Conservation (phyloP, 2,329 filamentous ascomycete species). For the Diatrype stigma region DNA sequence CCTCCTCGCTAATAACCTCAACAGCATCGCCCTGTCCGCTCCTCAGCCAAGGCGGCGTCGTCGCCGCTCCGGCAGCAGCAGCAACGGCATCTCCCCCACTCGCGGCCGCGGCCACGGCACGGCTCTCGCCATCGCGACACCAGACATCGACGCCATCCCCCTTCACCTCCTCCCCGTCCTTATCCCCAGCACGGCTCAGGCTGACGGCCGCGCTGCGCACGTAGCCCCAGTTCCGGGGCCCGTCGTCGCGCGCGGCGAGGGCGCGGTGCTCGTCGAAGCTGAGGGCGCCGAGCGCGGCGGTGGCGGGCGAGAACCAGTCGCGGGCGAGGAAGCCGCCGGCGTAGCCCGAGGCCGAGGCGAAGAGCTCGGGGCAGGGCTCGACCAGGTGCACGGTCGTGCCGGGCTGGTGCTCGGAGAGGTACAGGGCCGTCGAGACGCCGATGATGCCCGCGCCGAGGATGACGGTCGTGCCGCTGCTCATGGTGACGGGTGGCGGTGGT, state of each 20-base stretch:
- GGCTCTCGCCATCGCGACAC: slow-evolving; percentile 60
- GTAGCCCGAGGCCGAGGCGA: slow-evolving; percentile 69
- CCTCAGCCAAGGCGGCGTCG: slow-evolving; percentile 54
- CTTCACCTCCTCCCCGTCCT: slow-evolving; percentile 24
- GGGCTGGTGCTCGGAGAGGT: slow-evolving; percentile 51
- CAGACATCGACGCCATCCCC: slow-evolving; percentile 43
- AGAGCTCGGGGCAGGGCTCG: slow-evolving; percentile 50
- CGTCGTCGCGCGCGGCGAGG: slow-evolving; percentile 57
- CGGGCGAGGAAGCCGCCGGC: slow-evolving; percentile 70
- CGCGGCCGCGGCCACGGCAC: slow-evolving; percentile 50
- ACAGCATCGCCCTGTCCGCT: slow-evolving; percentile 50
- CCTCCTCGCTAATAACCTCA: slow-evolving; percentile 58
- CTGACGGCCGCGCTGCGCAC: slow-evolving; percentile 54
- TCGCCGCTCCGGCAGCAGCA: slow-evolving; percentile 26
- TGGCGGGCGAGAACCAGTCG: slow-evolving; percentile 64
- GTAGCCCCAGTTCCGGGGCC: slow-evolving; percentile 49
- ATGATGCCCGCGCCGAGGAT: slow-evolving; percentile 70
- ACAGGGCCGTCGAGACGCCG: slow-evolving; percentile 67
- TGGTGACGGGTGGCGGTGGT: too few species aligned
- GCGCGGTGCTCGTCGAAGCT: slow-evolving; percentile 66
- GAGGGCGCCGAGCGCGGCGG: slow-evolving; percentile 57
- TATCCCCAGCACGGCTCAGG: slow-evolving; percentile 30
- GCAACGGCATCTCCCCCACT: slow-evolving; percentile 29
- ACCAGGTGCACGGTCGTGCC: slow-evolving; percentile 42
- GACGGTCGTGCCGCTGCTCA: slow-evolving; percentile 56